Evolutionary conservation across 1,139 yeast species (phyloP).

Genomic region (Pichia sp.): DNA sequence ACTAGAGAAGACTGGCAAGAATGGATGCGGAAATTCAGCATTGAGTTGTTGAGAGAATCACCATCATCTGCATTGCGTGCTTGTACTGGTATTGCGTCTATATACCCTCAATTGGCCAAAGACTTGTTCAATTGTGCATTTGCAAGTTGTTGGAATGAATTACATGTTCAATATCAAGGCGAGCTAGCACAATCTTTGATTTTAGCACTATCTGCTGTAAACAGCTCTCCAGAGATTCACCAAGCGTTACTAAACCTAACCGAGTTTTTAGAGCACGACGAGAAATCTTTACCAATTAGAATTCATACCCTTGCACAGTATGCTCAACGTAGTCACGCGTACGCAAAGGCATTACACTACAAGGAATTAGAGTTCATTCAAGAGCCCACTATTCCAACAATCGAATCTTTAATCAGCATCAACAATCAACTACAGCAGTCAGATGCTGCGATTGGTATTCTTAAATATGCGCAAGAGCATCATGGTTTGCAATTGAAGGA

Average conservation of each 20-base stretch:
- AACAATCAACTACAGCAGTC: slow-evolving; percentile 93
- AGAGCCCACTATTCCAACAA: slow-evolving; percentile 87
- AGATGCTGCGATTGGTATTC: slow-evolving; percentile 95
- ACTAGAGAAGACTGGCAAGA: slow-evolving; percentile 98
- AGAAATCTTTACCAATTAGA: slow-evolving; percentile 85
- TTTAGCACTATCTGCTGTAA: slow-evolving; percentile 79
- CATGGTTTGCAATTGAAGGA: slow-evolving; percentile 90
- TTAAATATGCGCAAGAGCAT: slow-evolving; percentile 91
- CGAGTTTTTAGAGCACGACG: slow-evolving; percentile 97
- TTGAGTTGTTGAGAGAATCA: slow-evolving; percentile 81
- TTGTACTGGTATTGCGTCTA: slow-evolving; percentile 84
- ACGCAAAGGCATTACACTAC: slow-evolving; percentile 94
- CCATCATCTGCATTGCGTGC: slow-evolving; percentile 95
- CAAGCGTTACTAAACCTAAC: slow-evolving; percentile 85
- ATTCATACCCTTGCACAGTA: slow-evolving; percentile 84
- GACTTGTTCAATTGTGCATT: slow-evolving; percentile 92
- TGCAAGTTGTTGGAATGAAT: slow-evolving; percentile 92
- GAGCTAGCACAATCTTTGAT: slow-evolving; percentile 83
- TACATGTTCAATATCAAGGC: slow-evolving; percentile 87
- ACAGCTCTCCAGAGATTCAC: slow-evolving; percentile 92
- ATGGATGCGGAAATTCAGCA: slow-evolving; percentile 85
- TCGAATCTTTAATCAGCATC: slow-evolving; percentile 85
- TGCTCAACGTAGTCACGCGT: slow-evolving; percentile 94
- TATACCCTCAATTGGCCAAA: slow-evolving; percentile 81
- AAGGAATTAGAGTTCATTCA: slow-evolving; percentile 92